Evolutionary conservation across 495 filamentous ascomycete genomes (phyloP).

Genomic region (Acidomyces sp.): DNA sequence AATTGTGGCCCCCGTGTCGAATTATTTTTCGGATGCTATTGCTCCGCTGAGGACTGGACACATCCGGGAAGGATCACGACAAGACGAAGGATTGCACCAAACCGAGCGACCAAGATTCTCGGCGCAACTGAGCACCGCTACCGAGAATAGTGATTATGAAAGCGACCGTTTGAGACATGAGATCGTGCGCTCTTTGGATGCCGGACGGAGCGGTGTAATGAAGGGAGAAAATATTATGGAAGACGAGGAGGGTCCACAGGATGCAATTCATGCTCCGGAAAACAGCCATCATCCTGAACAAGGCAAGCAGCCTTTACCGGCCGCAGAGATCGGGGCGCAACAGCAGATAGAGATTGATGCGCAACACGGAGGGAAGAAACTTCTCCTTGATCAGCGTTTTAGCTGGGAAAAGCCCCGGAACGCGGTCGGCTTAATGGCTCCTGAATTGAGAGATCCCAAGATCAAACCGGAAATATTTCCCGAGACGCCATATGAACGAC

Average conservation of each 20-base stretch:
- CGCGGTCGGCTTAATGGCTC: not conserved
- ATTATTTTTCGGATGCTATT: constrained; percentile 13
- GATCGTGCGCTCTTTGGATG: constrained; percentile 64
- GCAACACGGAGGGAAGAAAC: no score
- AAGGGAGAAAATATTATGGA: constrained; percentile 13
- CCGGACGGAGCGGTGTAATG: constrained; percentile 18
- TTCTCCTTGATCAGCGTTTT: constrained; percentile 24
- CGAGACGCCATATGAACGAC: constrained; percentile 17
- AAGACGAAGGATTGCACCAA: not conserved
- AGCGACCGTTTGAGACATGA: constrained; percentile 68
- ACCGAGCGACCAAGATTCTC: not conserved
- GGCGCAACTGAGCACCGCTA: constrained; percentile 33
- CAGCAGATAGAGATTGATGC: no score
- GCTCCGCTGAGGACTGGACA: constrained; percentile 7
- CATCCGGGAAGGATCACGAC: constrained; percentile 2
- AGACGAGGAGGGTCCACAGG: constrained; percentile 12
- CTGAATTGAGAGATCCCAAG: constrained; percentile 5
- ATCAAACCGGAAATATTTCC: constrained; percentile 11
- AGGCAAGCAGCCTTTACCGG: constrained; percentile 1
- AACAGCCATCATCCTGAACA: constrained; percentile 2
- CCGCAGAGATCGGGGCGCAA: not conserved
- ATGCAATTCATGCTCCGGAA: constrained; percentile 15
- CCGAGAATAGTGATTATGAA: constrained; percentile 50
- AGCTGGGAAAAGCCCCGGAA: constrained; percentile 27
- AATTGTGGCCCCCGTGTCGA: constrained; percentile 2